Evolutionary conservation across 139 green algal genomes (phyloP).

Genomic region (Ettlia oleoabundans): DNA sequence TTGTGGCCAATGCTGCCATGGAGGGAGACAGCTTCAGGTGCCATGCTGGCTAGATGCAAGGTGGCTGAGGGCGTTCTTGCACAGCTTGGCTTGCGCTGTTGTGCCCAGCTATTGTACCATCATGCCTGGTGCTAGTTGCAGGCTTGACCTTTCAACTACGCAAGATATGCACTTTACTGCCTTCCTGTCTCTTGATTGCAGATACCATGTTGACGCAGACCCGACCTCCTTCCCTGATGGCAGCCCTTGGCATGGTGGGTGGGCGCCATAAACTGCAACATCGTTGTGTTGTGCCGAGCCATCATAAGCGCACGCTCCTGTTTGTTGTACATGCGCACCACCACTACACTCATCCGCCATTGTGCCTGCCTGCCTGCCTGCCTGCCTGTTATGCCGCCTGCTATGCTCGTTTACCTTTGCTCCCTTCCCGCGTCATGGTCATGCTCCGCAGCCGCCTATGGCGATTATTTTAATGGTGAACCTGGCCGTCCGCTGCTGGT

Average conservation of each 20-base stretch:
- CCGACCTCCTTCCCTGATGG: conserved; percentile 65
- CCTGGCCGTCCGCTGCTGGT: conserved; percentile 81
- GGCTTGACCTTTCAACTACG: no score
- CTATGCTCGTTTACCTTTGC: background rate
- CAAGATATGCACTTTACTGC: background rate
- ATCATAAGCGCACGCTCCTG: background rate
- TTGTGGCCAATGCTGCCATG: conserved; percentile 87
- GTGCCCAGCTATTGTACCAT: no score
- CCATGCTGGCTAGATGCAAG: conserved; percentile 90
- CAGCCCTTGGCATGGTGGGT: conserved; percentile 43
- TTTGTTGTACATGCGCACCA: background rate
- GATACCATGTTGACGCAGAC: conserved; percentile 86
- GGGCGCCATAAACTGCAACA: background rate
- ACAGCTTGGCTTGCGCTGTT: no score
- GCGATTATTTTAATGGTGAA: conserved; percentile 86
- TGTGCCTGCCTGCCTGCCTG: no score
- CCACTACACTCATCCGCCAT: no score
- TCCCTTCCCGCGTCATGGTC: no score
- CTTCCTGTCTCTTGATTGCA: background rate
- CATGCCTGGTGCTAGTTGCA: no score
- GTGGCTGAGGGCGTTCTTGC: no score
- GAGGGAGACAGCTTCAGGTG: conserved; percentile 68
- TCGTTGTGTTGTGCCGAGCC: background rate
- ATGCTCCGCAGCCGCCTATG: conserved; percentile 49
- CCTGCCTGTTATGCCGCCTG: no score